These are phyloP conservation scores for Brassica napus DNA, from an alignment of 345 rosid species.

Conservation along the genomic window DNA sequence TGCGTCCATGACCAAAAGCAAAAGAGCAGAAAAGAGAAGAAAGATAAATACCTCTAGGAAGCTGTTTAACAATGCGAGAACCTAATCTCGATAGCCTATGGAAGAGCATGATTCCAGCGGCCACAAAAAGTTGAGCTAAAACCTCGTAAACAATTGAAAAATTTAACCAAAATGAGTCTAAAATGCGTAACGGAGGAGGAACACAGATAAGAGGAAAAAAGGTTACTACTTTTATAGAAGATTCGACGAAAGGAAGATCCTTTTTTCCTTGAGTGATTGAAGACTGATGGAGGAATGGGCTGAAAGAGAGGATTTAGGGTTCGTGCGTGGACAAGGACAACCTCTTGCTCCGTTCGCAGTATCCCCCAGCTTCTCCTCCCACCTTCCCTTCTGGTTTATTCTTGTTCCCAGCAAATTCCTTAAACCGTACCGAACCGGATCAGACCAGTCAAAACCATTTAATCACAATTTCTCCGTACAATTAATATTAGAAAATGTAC, in stretches of 20 bases:
- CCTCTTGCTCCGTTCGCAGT: constrained; percentile 6
- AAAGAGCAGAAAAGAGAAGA: background rate
- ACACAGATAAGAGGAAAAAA: background rate
- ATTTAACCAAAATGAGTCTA: background rate
- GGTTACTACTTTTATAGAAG: constrained; percentile 7
- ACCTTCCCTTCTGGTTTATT: constrained; percentile 13
- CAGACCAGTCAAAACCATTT: background rate
- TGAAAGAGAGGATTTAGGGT: constrained; percentile 21
- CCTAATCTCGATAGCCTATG: constrained; percentile 52
- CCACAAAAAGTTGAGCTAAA: constrained; percentile 8
- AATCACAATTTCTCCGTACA: background rate
- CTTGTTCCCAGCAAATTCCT: too few species aligned
- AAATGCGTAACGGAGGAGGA: background rate
- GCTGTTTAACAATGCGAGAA: constrained; percentile 43
- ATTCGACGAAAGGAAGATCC: background rate
- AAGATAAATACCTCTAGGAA: constrained; percentile 49
- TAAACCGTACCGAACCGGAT: background rate
- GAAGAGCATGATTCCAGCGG: constrained; percentile 43
- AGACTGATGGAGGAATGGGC: background rate
- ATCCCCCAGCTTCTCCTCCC: constrained; percentile 15
- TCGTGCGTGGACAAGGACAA: constrained; percentile 17
- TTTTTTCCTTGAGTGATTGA: background rate
- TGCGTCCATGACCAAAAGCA: constrained; percentile 1
- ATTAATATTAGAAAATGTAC: too few species aligned
- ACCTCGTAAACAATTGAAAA: constrained; percentile 6